Percentiles rank a stretch among this genome's conserved stretches.
Evolutionary conservation across 2,329 filamentous ascomycete genomes (phyloP).

Genomic region (Zymoseptoria ardabiliae): DNA sequence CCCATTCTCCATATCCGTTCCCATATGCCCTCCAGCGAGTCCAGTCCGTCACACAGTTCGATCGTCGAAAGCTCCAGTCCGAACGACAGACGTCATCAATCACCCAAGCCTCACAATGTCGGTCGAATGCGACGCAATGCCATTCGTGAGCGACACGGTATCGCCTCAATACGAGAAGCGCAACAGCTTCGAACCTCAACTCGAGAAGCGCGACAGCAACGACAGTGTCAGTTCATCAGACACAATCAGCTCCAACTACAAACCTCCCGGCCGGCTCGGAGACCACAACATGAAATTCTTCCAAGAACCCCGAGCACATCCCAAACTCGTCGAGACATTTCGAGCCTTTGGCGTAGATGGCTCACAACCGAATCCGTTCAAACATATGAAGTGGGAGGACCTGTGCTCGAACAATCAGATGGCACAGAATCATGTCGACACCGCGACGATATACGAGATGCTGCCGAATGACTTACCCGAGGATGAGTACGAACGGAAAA

Average conservation of each 20-base stretch:
- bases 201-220: not conserved
- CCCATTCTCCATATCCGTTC: not conserved
- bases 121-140: not conserved
- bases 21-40: not conserved
- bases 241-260: slow-evolving; percentile 6
- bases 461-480: slow-evolving; percentile 56
- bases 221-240: not conserved
- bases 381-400: slow-evolving; percentile 11
- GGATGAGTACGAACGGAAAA: slow-evolving; percentile 13
- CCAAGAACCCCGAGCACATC: slow-evolving; percentile 22
- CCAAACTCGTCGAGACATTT: slow-evolving; percentile 17
- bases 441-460: slow-evolving; percentile 66
- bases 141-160: too few relatives aligned
- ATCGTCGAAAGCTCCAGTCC: too few relatives aligned
- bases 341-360: slow-evolving; percentile 17
- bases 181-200: not conserved
- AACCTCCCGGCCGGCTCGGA: slow-evolving; percentile 18
- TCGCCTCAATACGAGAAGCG: not conserved
- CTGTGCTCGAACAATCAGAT: slow-evolving; percentile 12
- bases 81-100: too few relatives aligned
- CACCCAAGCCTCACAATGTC: not conserved
- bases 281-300: slow-evolving; percentile 19
- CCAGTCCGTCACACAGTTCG: not conserved
- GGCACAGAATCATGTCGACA: slow-evolving; percentile 12
- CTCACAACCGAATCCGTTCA: slow-evolving; percentile 14